Evolutionary conservation across 345 rosid species (phyloP).

Genomic region (Eucalyptus shirleyi): DNA sequence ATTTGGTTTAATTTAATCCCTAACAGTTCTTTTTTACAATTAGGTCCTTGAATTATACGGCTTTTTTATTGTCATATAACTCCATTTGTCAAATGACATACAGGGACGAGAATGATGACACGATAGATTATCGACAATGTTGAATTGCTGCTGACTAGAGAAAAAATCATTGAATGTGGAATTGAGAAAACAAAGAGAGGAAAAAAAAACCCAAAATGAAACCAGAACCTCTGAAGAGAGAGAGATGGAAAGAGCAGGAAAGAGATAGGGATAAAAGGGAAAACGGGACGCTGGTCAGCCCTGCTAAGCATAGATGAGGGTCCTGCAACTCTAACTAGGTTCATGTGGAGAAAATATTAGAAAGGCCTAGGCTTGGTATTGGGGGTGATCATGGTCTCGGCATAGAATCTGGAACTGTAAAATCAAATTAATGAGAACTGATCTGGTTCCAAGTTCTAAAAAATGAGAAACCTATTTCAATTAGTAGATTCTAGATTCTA

Average conservation of each 20-base stretch:
- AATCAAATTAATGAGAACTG: neutral
- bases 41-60: neutral
- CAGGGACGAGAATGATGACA: neutral
- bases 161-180: neutral
- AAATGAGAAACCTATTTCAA: no score
- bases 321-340: neutral
- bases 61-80: neutral
- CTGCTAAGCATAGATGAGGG: neutral
- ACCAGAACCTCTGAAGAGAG: neutral
- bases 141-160: neutral
- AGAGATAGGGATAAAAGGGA: neutral
- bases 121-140: neutral
- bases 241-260: neutral
- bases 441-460: no score
- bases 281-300: neutral
- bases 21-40: neutral
- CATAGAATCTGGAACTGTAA: no score
- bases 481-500: neutral
- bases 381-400: neutral
- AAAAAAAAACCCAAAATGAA: neutral
- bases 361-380: neutral
- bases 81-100: neutral
- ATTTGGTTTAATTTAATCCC: neutral
- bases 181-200: neutral
- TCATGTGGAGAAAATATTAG: neutral